These are phyloP conservation scores for Dictyostelium firmibasis DNA, from an alignment of 78 protist genomes.

Conservation along the genomic window DNA sequence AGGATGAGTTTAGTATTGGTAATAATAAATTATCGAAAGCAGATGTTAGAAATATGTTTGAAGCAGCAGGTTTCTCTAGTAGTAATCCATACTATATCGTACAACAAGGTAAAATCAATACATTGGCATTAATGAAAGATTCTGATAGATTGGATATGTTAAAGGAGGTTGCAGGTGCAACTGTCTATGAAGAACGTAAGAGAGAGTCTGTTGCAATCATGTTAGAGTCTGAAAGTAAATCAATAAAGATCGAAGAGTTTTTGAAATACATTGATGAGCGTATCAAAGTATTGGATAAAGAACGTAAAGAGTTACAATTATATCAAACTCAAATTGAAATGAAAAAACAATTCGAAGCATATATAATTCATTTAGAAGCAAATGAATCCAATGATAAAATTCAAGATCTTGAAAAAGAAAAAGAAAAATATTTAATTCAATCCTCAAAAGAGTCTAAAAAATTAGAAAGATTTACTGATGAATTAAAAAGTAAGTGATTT, in stretches of 20 bases:
- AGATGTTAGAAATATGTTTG: conserved; percentile 94
- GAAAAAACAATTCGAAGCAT: conserved; percentile 86
- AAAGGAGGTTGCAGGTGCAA: conserved; percentile 98
- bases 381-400: neutral
- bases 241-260: conserved; percentile 79
- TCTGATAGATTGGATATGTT: conserved; percentile 92
- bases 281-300: conserved; percentile 89
- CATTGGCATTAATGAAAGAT: conserved; percentile 92
- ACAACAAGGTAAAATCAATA: conserved; percentile 97
- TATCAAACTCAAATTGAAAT: conserved; percentile 70
- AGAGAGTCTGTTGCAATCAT: conserved; percentile 83
- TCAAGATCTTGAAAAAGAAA: neutral
- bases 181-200: conserved; percentile 95
- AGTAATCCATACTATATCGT: conserved; percentile 99
- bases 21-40: conserved; percentile 62
- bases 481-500: neutral
- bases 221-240: conserved; percentile 81
- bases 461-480: neutral
- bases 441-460: neutral
- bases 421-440: neutral
- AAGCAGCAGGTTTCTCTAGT: conserved; percentile 97
- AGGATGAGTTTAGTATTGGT: conserved; percentile 96
- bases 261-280: conserved; percentile 81
- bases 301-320: conserved; percentile 85
- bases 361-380: conserved; percentile 67